Conservation (phyloP, 345 rosid genomes). For the Xanthoceras sorbifolium region DNA sequence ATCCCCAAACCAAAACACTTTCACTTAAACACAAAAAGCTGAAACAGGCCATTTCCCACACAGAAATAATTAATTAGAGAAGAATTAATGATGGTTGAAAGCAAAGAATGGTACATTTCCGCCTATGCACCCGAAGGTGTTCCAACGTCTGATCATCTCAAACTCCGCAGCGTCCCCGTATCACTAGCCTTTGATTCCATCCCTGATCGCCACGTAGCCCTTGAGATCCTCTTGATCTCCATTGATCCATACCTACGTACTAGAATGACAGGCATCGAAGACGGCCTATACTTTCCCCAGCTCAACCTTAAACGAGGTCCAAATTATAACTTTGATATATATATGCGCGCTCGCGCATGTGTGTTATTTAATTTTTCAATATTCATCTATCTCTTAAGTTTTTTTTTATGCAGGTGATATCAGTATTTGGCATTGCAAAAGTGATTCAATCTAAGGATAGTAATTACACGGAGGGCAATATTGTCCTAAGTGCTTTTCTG, state of each 20-base stretch:
- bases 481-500: constrained; percentile 18
- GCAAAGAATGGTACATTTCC: constrained; percentile 46
- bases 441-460: constrained; percentile 37
- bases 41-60: too few relatives aligned
- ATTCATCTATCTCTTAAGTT: too few relatives aligned
- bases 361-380: not conserved
- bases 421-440: constrained; percentile 38
- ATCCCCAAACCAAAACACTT: too few relatives aligned
- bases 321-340: too few relatives aligned
- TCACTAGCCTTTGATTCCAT: constrained; percentile 23
- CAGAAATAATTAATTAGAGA: too few relatives aligned
- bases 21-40: too few relatives aligned
- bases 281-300: constrained; percentile 39
- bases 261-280: constrained; percentile 35
- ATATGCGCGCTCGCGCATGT: too few relatives aligned
- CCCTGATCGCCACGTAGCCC: constrained; percentile 35
- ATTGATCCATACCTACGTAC: constrained; percentile 44
- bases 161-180: constrained; percentile 27
- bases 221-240: constrained; percentile 41
- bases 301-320: constrained; percentile 37
- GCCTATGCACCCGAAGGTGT: constrained; percentile 40
- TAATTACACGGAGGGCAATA: constrained; percentile 30
- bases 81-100: constrained; percentile 22
- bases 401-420: constrained; percentile 23
- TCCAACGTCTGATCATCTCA: constrained; percentile 45